These are phyloP conservation scores for Pulveroboletus sp. DNA, from an alignment of 768 basidiomycete genomes.

Conservation along the genomic window DNA sequence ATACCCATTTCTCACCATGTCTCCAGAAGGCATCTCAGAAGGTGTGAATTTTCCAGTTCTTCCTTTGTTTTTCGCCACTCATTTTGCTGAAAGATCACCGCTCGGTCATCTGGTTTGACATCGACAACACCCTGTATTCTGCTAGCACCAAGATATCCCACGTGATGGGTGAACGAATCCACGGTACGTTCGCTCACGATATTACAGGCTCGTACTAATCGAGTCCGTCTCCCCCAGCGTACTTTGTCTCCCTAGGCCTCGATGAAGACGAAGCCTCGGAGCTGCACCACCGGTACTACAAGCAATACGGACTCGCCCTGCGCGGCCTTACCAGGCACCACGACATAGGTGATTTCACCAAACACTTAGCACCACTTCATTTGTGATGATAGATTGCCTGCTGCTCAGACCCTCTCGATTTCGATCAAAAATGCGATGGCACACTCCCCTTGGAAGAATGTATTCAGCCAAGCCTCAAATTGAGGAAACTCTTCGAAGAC, in stretches of 20 bases:
- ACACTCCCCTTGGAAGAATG: slow-evolving; percentile 78
- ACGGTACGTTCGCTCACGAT: slow-evolving; percentile 46
- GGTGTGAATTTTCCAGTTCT: slow-evolving; percentile 12
- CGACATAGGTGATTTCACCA: slow-evolving; percentile 51
- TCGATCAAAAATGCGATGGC: slow-evolving; percentile 80
- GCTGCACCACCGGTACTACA: slow-evolving; percentile 71
- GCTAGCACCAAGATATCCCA: slow-evolving; percentile 69
- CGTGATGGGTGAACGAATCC: slow-evolving; percentile 76
- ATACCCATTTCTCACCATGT: slow-evolving; percentile 30
- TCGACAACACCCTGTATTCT: slow-evolving; percentile 87
- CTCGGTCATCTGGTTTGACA: slow-evolving; percentile 72
- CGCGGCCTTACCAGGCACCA: slow-evolving; percentile 76
- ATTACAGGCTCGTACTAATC: neutral
- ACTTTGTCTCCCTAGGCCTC: slow-evolving; percentile 71
- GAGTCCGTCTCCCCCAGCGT: slow-evolving; percentile 41
- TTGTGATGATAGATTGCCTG: neutral
- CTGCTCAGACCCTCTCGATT: slow-evolving; percentile 72
- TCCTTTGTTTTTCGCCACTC: neutral
- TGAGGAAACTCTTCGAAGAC: slow-evolving; percentile 70
- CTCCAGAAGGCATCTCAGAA: slow-evolving; percentile 20
- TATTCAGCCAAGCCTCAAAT: slow-evolving; percentile 57
- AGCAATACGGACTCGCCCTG: slow-evolving; percentile 76
- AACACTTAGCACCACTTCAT: neutral
- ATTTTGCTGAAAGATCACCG: slow-evolving; percentile 45
- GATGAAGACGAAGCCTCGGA: slow-evolving; percentile 62